These are phyloP conservation scores for Zasmidium citrigriseum DNA, from an alignment of 2,329 filamentous ascomycete genomes.

Conservation along the genomic window DNA sequence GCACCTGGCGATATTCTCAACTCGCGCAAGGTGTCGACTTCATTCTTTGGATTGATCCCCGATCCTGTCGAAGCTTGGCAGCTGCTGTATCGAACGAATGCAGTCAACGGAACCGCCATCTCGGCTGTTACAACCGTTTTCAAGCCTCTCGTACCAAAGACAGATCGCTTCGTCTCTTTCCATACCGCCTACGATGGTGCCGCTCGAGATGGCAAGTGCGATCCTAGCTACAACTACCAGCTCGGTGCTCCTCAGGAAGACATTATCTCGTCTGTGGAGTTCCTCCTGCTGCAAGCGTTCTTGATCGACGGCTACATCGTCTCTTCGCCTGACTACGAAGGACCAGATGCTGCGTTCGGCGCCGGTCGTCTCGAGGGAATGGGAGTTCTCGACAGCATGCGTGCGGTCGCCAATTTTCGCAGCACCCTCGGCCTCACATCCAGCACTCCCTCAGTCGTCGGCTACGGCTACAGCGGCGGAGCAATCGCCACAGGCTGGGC, in stretches of 20 bases:
- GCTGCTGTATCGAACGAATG: conserved; percentile 29
- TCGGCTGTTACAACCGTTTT: conserved; percentile 31
- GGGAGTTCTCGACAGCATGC: conserved; percentile 45
- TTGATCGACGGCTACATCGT: conserved; percentile 30
- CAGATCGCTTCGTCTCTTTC: conserved; percentile 31
- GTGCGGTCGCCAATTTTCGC: conserved; percentile 38
- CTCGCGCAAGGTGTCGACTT: conserved; percentile 20
- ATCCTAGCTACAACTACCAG: conserved; percentile 41
- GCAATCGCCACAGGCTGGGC: conserved; percentile 55
- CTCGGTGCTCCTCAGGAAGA: conserved; percentile 24
- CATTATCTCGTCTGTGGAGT: conserved; percentile 24
- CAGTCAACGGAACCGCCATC: conserved; percentile 29
- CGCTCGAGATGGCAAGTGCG: conserved; percentile 35
- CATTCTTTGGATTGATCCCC: conserved; percentile 28
- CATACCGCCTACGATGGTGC: conserved; percentile 37
- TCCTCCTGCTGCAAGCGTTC: conserved; percentile 24
- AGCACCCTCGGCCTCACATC: conserved; percentile 28
- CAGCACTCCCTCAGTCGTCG: conserved; percentile 35
- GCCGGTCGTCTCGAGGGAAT: conserved; percentile 44
- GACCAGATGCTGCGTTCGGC: conserved; percentile 30
- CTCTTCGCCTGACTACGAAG: conserved; percentile 46
- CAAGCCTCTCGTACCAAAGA: conserved; percentile 23
- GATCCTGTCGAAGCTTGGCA: conserved; percentile 25
- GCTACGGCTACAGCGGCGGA: conserved; percentile 61
- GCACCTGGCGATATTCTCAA: conserved; percentile 29